These are phyloP conservation scores for Cyberlindnera veronae DNA, from an alignment of 805 yeast genomes.

Conservation along the genomic window DNA sequence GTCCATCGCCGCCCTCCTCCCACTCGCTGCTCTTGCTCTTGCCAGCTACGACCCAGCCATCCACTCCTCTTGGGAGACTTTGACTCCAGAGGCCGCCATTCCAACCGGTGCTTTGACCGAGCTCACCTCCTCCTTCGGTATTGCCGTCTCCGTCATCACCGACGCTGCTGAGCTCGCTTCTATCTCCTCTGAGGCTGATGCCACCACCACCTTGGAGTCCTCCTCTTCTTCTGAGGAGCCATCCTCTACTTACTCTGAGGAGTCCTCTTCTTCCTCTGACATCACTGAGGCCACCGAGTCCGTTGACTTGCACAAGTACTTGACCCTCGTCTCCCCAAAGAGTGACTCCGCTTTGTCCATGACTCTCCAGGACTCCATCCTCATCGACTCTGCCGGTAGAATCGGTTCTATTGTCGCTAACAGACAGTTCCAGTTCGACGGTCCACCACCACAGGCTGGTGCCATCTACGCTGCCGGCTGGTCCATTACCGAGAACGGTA, in stretches of 20 bases:
- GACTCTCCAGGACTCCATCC: slow-evolving; percentile 46
- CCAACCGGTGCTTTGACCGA: slow-evolving; percentile 55
- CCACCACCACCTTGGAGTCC: slow-evolving; percentile 1
- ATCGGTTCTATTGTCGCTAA: slow-evolving; percentile 77
- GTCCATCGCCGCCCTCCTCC: background rate
- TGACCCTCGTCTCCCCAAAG: slow-evolving; percentile 37
- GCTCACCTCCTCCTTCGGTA: slow-evolving; percentile 59
- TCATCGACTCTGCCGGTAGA: slow-evolving; percentile 61
- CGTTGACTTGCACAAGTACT: slow-evolving; percentile 5
- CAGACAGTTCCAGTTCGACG: slow-evolving; percentile 84
- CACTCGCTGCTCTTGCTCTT: slow-evolving; percentile 4
- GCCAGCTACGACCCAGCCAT: slow-evolving; percentile 3
- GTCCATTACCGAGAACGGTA: slow-evolving; percentile 50
- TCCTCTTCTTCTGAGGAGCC: slow-evolving; percentile 6
- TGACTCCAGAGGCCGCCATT: slow-evolving; percentile 57
- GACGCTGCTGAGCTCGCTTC: slow-evolving; percentile 24
- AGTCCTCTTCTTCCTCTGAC: slow-evolving; percentile 8
- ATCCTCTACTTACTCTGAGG: no score
- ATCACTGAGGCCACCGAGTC: slow-evolving; percentile 10
- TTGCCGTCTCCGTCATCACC: slow-evolving; percentile 42
- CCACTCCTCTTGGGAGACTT: slow-evolving; percentile 58
- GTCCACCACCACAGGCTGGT: slow-evolving; percentile 84
- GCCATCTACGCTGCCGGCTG: slow-evolving; percentile 69
- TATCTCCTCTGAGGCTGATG: slow-evolving; percentile 14
- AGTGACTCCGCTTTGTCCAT: slow-evolving; percentile 49